Percentiles rank a stretch among this genome's conserved stretches.
Evolutionary conservation across 306 rosid genomes (phyloP).

Genomic region (Quercus bicolor): DNA sequence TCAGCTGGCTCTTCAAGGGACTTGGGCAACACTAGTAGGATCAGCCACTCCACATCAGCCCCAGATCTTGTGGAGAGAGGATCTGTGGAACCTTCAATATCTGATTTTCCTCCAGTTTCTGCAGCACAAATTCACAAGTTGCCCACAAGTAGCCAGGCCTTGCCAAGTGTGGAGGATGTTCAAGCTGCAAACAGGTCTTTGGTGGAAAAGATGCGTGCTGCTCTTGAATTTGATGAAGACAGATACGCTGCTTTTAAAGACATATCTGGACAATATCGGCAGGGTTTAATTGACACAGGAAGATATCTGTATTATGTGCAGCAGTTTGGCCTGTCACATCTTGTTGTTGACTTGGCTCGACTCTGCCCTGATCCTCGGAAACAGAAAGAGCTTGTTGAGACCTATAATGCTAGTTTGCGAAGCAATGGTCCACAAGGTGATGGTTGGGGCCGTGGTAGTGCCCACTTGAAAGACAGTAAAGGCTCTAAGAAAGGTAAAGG

Average conservation of each 20-base stretch:
- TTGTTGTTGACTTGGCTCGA: conserved; percentile 78
- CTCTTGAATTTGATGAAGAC: conserved; percentile 79
- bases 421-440: conserved; percentile 36
- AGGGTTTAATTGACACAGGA: conserved; percentile 63
- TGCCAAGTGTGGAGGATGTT: conserved; percentile 45
- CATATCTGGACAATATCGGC: conserved; percentile 81
- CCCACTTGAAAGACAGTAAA: conserved; percentile 32
- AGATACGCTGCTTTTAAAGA: conserved; percentile 64
- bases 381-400: conserved; percentile 74
- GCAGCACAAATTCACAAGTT: conserved; percentile 47
- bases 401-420: conserved; percentile 50
- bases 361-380: conserved; percentile 75
- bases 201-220: conserved; percentile 79
- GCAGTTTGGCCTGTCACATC: conserved; percentile 83
- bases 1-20: conserved; percentile 53
- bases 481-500: conserved; percentile 74
- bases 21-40: conserved; percentile 45
- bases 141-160: conserved; percentile 47
- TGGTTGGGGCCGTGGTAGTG: conserved; percentile 27
- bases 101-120: conserved; percentile 89
- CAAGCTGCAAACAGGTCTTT: conserved; percentile 87
- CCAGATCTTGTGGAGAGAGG: conserved; percentile 63
- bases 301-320: conserved; percentile 67
- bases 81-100: conserved; percentile 40
- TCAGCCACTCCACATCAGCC: conserved; percentile 70